Percentiles rank a stretch among this genome's conserved stretches.
phyloP scores from a whole-genome alignment of 306 rosid genomes.

The Lagenaria siceraria region DNA sequence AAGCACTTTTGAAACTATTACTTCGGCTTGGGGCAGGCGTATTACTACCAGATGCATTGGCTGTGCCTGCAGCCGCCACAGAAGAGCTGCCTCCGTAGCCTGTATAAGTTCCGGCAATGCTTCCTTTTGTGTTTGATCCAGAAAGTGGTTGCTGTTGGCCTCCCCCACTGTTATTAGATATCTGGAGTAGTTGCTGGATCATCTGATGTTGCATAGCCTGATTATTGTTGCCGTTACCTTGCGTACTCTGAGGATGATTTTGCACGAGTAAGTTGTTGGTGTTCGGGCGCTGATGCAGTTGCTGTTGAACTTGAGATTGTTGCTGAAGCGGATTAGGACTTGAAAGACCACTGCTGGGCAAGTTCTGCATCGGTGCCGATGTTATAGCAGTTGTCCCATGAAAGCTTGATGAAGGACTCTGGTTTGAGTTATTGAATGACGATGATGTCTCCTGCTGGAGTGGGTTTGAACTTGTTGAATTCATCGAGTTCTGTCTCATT shows the following conservation, averaged over 20 bases:
- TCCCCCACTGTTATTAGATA: slow-evolving; percentile 48
- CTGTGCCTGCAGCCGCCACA: slow-evolving; percentile 22
- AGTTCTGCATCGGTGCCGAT: slow-evolving; percentile 55
- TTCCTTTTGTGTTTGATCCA: slow-evolving; percentile 49
- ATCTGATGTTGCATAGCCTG: slow-evolving; percentile 62
- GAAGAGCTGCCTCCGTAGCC: slow-evolving; percentile 44
- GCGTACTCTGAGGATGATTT: slow-evolving; percentile 26
- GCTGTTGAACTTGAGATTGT: slow-evolving; percentile 21
- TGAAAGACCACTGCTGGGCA: slow-evolving; percentile 50
- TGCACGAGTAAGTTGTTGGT: slow-evolving; percentile 43
- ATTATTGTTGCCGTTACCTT: slow-evolving; percentile 19
- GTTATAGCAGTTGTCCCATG: slow-evolving; percentile 46
- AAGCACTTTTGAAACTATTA: slow-evolving; percentile 74
- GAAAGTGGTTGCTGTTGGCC: slow-evolving; percentile 31
- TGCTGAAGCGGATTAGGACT: slow-evolving; percentile 41
- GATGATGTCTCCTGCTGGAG: slow-evolving; percentile 65
- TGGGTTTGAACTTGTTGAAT: slow-evolving; percentile 48
- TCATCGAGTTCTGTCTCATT: slow-evolving; percentile 65
- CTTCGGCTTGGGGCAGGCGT: slow-evolving; percentile 66
- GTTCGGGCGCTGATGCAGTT: slow-evolving; percentile 49
- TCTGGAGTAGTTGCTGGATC: slow-evolving; percentile 59
- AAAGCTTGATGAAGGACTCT: slow-evolving; percentile 56
- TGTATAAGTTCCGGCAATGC: slow-evolving; percentile 28
- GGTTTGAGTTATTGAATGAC: slow-evolving; percentile 52
- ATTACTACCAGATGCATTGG: slow-evolving; percentile 32